These are phyloP conservation scores for Cucumis variabilis DNA, from an alignment of 331 rosid genomes.

Conservation along the genomic window DNA sequence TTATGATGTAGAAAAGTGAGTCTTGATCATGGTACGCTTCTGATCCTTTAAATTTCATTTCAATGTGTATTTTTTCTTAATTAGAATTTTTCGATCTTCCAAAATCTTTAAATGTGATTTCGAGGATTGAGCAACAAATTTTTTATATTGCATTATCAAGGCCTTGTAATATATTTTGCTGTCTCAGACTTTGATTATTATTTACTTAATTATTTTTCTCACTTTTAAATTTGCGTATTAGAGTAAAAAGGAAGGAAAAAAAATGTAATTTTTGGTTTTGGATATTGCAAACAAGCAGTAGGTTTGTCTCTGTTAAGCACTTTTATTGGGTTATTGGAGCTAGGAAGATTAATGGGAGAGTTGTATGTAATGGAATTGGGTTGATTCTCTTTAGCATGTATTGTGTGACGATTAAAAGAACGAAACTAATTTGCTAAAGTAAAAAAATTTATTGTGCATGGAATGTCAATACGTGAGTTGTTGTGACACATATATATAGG, in stretches of 20 bases:
- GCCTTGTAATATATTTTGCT: background rate
- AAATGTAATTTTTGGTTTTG: background rate
- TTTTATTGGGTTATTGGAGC: background rate
- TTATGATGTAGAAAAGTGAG: conserved; percentile 85
- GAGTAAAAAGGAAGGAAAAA: background rate
- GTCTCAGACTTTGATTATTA: background rate
- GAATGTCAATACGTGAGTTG: too few species aligned
- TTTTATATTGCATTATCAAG: background rate
- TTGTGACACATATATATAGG: too few species aligned
- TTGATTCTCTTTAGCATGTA: background rate
- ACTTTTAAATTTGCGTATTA: background rate
- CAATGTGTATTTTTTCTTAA: background rate
- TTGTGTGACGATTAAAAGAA: background rate
- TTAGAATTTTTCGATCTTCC: background rate
- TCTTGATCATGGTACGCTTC: conserved; percentile 68
- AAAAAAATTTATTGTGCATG: too few species aligned
- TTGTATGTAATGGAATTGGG: background rate
- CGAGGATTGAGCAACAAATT: background rate
- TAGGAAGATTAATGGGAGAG: background rate
- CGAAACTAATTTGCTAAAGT: background rate
- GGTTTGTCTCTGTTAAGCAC: background rate
- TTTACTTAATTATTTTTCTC: background rate
- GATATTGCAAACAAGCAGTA: background rate
- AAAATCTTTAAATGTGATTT: background rate
- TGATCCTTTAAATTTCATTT: background rate